Conservation (phyloP, 768 basidiomycete species). For the Russula compacta region DNA sequence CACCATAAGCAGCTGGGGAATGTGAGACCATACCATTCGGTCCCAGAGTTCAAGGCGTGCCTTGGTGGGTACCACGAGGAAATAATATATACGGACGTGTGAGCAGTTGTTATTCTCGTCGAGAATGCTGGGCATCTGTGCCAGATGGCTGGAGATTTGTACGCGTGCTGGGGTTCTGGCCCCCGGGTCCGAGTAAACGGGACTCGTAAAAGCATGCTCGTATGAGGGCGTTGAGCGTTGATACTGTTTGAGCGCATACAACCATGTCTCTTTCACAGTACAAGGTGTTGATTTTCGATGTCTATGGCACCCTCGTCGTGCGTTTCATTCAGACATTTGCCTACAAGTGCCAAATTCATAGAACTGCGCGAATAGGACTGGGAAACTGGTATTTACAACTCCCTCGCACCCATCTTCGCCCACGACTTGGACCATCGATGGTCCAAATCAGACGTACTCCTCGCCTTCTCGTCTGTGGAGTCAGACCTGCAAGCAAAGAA, state of each 20-base stretch:
- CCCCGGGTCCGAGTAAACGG: too few relatives aligned
- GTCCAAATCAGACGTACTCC: conserved; percentile 43
- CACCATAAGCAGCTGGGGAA: too few relatives aligned
- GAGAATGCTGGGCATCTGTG: too few relatives aligned
- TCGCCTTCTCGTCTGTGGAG: conserved; percentile 46
- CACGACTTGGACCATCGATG: conserved; percentile 33
- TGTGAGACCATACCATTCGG: too few relatives aligned
- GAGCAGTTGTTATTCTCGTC: too few relatives aligned
- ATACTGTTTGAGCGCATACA: background rate
- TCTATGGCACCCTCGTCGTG: conserved; percentile 66
- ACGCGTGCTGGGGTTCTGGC: too few relatives aligned
- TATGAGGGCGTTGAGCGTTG: background rate
- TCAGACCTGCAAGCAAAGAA: conserved; percentile 46
- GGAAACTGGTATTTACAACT: conserved; percentile 57
- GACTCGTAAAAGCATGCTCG: background rate
- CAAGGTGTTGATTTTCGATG: conserved; percentile 59
- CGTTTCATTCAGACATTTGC: background rate
- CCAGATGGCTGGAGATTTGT: too few relatives aligned
- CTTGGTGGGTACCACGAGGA: too few relatives aligned
- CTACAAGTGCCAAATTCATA: background rate
- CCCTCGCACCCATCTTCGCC: conserved; percentile 43
- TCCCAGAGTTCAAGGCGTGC: too few relatives aligned
- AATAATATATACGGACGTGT: too few relatives aligned
- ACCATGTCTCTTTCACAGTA: conserved; percentile 23
- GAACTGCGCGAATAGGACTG: conserved; percentile 38